Evolutionary conservation across 768 basidiomycete genomes (phyloP), one percentile per base, ranked within the genome.

Genomic region (Goffeauzyma gilvescens): DNA sequence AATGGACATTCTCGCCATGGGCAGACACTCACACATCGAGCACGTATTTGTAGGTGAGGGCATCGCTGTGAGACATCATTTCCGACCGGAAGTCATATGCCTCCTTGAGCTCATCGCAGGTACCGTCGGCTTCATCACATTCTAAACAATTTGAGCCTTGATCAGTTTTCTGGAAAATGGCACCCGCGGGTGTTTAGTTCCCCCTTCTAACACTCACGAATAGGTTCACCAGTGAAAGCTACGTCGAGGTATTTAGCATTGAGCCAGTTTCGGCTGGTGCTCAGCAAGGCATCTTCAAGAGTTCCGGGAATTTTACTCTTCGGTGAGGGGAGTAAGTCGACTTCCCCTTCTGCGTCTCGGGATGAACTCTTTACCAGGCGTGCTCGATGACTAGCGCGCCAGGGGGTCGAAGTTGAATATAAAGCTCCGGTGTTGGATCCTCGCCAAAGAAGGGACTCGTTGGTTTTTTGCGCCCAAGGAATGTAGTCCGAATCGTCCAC

Each of bases 381-480:
- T 2, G 53, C 55, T 9, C 59, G 57, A 32, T 61, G 59, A 8
- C 45, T 48, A 23, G 49, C 41, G 32, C 50, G 42, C 59, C 59
- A 61, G 2, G 53, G 50, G 10, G 44, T 51, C 36, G 52, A 39
- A 6, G 26, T 30, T 27, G 52, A 41, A 30, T 59, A 61, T 18
- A 43, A 35, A 37, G 54, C 47, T 0, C 63, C 63, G 4, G 57
- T 58, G 23, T 58, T 63, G 38, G 53, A 51, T 0, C 63, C 63
- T 7, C 62, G 42, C 62, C 62, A 65, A 10, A 62, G 44, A 1
- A 65, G 37, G 6, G 44, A 28, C 15, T 63, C 50, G 42, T 62
- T 46, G 9, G 51, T 55, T 15, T 58, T 54, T 32, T 60, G 55
- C 31, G 54, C 49, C 63, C 63, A 65, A 3, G 49, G 40, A 7